Percentiles rank a stretch among this genome's conserved stretches.
Conservation (phyloP, 257 asterid species). For the Solanum commersonii region DNA sequence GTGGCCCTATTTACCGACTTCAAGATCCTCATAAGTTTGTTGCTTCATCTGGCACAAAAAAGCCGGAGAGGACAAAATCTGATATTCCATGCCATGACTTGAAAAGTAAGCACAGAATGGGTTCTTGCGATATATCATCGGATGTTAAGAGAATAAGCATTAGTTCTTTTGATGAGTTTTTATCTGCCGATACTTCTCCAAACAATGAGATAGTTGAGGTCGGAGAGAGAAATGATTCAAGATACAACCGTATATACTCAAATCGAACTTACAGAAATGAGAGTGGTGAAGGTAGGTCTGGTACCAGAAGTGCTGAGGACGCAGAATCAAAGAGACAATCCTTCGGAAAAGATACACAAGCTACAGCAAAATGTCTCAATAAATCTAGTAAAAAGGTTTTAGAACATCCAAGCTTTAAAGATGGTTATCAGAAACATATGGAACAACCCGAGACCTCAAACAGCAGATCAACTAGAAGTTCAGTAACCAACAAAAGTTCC, state of each 20-base stretch:
- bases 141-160: conserved; percentile 18
- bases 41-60: conserved; percentile 23
- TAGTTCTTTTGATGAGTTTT: conserved; percentile 14
- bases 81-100: conserved; percentile 30
- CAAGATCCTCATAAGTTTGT: conserved; percentile 11
- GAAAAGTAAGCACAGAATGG: conserved; percentile 4
- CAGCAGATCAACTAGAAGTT: conserved; percentile 4
- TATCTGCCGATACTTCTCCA: conserved; percentile 11
- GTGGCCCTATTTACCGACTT: conserved; percentile 13
- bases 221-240: conserved; percentile 5
- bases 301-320: conserved; percentile 10
- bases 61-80: conserved; percentile 40
- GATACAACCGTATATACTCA: conserved; percentile 21
- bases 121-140: conserved; percentile 11
- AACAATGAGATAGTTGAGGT: conserved; percentile 47
- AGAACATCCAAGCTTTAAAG: conserved; percentile 1
- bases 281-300: conserved; percentile 9
- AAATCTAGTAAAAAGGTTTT: conserved; percentile 15
- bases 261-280: conserved; percentile 26
- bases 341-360: neutral
- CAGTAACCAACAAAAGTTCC: neutral
- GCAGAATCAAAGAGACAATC: neutral
- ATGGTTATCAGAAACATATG: neutral
- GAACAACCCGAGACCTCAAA: conserved; percentile 12
- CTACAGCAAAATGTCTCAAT: conserved; percentile 10